phyloP scores from a whole-genome alignment of 768 basidiomycete genomes.

The Lactarius vividus region DNA sequence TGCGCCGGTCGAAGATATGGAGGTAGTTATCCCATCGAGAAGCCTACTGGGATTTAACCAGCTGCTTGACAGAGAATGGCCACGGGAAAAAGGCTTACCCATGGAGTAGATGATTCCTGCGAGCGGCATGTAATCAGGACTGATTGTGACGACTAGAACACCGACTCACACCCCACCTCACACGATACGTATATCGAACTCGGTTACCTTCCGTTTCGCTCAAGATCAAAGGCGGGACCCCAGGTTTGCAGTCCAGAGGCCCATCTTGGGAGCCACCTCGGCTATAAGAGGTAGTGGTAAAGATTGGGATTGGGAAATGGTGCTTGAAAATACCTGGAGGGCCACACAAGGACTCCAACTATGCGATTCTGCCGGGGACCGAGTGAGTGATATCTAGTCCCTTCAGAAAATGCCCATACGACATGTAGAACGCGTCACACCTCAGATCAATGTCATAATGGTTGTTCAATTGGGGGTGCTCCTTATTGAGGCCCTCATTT shows the following conservation, averaged over 20 bases:
- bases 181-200: constrained; percentile 83
- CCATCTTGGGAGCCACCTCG: constrained; percentile 59
- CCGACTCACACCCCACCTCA: constrained; percentile 75
- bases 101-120: constrained; percentile 82
- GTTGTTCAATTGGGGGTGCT: constrained; percentile 77
- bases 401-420: constrained; percentile 1
- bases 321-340: constrained; percentile 39
- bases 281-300: constrained; percentile 37
- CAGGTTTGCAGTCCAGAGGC: constrained; percentile 51
- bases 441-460: constrained; percentile 87
- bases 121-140: constrained; percentile 2
- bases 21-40: constrained; percentile 97
- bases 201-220: constrained; percentile 57
- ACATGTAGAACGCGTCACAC: constrained; percentile 37
- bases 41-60: constrained; percentile 48
- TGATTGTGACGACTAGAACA: constrained; percentile 5
- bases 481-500: constrained; percentile 56
- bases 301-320: not conserved
- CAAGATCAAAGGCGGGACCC: constrained; percentile 51
- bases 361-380: constrained; percentile 70
- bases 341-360: constrained; percentile 92
- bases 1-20: constrained; percentile 87
- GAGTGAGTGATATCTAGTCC: constrained; percentile 73
- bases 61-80: not conserved
- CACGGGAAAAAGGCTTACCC: constrained; percentile 48